phyloP scores from a whole-genome alignment of 2,329 filamentous ascomycete species.

The Macroventuria anomochaeta region DNA sequence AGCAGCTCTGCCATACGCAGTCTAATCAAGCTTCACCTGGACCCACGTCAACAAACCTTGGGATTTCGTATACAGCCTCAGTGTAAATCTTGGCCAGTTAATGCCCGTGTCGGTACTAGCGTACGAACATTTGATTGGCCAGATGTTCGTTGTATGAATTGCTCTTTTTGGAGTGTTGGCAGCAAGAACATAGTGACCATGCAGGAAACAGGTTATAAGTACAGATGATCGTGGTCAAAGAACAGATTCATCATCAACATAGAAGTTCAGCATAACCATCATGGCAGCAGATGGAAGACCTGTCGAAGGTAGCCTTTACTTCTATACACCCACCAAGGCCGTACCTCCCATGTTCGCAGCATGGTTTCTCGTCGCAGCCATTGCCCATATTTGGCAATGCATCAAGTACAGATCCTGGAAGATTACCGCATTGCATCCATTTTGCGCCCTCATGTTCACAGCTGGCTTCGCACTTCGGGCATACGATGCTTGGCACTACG shows the following conservation, averaged over 20 bases:
- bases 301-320: constrained; percentile 29
- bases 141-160: too few relatives aligned
- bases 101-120: background rate
- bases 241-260: background rate
- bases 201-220: background rate
- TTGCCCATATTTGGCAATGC: constrained; percentile 60
- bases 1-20: background rate
- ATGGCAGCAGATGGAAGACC: background rate
- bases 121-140: too few relatives aligned
- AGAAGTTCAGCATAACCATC: background rate
- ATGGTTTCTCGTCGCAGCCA: constrained; percentile 52
- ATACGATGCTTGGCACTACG: constrained; percentile 59
- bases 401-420: constrained; percentile 62
- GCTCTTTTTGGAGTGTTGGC: background rate
- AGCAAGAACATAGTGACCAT: background rate
- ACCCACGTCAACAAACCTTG: too few relatives aligned
- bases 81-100: background rate
- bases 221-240: background rate
- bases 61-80: background rate
- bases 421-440: constrained; percentile 59
- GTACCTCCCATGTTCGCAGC: constrained; percentile 60
- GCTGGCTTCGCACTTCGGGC: constrained; percentile 62
- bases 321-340: constrained; percentile 59
- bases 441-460: constrained; percentile 61
- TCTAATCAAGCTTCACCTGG: background rate